Evolutionary conservation across 768 basidiomycete genomes (phyloP).

Genomic region (Aureoboletus auriporus): DNA sequence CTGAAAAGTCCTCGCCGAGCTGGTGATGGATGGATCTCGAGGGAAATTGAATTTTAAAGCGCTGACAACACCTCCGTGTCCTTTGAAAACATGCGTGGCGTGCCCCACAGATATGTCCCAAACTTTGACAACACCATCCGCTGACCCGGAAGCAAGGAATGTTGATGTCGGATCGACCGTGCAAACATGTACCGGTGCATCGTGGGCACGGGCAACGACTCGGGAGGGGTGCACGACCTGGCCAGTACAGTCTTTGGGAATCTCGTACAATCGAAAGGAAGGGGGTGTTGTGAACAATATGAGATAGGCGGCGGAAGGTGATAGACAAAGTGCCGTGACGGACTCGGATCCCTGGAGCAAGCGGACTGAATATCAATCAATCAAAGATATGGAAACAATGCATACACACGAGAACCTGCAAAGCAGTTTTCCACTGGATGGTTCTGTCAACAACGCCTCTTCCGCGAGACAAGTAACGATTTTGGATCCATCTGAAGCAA

Average conservation of each 20-base stretch:
- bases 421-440: conserved; percentile 67
- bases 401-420: conserved; percentile 83
- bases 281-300: conserved; percentile 78
- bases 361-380: not conserved
- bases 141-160: conserved; percentile 91
- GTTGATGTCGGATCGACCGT: conserved; percentile 80
- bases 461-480: conserved; percentile 87
- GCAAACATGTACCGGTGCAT: conserved; percentile 91
- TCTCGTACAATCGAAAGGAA: conserved; percentile 77
- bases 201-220: conserved; percentile 79
- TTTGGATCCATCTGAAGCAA: conserved; percentile 72
- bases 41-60: conserved; percentile 85
- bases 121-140: conserved; percentile 95
- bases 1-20: conserved; percentile 56
- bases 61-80: conserved; percentile 96
- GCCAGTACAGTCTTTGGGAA: conserved; percentile 50
- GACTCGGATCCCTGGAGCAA: conserved; percentile 72
- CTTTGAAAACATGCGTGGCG: conserved; percentile 91
- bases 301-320: conserved; percentile 70
- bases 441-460: conserved; percentile 78
- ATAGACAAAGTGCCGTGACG: conserved; percentile 80
- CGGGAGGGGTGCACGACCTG: conserved; percentile 66
- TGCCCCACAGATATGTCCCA: conserved; percentile 89
- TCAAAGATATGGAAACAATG: conserved; percentile 13
- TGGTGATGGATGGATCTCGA: conserved; percentile 49